Conservation (phyloP, 163 green algal genomes). For the Scenedesmus sp. region DNA sequence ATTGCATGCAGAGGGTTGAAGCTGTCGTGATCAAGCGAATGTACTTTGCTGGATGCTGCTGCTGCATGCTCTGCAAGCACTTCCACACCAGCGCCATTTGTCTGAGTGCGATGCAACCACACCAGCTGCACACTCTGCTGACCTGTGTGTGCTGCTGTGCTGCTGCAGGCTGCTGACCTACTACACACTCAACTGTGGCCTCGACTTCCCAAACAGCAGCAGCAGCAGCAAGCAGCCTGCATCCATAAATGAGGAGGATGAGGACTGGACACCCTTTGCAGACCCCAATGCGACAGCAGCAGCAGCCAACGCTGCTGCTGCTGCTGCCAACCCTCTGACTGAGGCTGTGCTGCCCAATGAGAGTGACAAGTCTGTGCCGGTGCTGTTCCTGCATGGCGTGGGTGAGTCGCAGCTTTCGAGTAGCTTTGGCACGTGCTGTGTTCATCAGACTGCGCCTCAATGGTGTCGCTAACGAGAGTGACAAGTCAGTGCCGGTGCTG, state of each 20-base stretch:
- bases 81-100: background rate
- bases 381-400: slow-evolving; percentile 67
- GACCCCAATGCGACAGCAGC: background rate
- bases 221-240: background rate
- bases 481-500: slow-evolving; percentile 49
- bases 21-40: too few species aligned
- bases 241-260: slow-evolving; percentile 4
- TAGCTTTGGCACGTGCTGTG: too few species aligned
- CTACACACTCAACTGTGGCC: slow-evolving; percentile 39
- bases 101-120: background rate
- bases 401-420: background rate
- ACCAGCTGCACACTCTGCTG: too few species aligned
- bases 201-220: slow-evolving; percentile 8
- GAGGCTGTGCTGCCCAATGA: slow-evolving; percentile 17
- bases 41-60: background rate
- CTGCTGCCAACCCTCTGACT: slow-evolving; percentile 10
- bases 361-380: slow-evolving; percentile 34
- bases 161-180: slow-evolving; percentile 14
- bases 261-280: slow-evolving; percentile 44
- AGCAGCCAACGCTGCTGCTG: background rate
- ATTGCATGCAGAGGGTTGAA: too few species aligned
- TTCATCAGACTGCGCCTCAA: too few species aligned
- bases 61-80: background rate
- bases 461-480: background rate
- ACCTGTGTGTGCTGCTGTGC: too few species aligned